Evolutionary conservation across 768 basidiomycete species (phyloP), one percentile per base, ranked within the genome.

Genomic region (Leccinum disarticulatum): DNA sequence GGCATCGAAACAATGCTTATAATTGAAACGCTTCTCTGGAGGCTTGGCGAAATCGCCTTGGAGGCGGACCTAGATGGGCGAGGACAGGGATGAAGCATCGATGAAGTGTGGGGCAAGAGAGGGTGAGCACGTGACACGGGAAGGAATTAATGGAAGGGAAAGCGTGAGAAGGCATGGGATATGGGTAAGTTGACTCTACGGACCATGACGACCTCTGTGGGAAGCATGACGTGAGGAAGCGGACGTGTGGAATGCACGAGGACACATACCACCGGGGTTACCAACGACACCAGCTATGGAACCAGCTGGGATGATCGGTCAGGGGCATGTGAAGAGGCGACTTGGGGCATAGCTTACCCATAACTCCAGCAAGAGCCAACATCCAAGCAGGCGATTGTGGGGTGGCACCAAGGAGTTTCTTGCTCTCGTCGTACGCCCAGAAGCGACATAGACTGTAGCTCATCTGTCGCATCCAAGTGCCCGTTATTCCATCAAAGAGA

Each of bases 381-480:
- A 92, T 85, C 87, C 87, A 95, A 11, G 90, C 85, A 3, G 92
- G 85, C 0, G 87, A 81, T 63, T 89, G 81, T 67, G 73, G 66
- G 74, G 76, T 79, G 14, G 89, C 88, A 22, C 90, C 90, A 0
- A 95, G 66, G 7, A 88, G 63, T 77, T 88, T 92, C 80, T 94
- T 95, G 72, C 88, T 91, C 77, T 91, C 89, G 62, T 95, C 93
- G 72, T 95, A 93, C 15, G 90, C 91, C 85, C 91, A 94, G 78
- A 94, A 95, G n/a, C 93, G 81, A 72, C 91, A 93, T 72, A 94
- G 79, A 47, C 90, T 93, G 76, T 95, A 95, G 35, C 87, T 90
- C 91, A 95, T 93, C 76, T 96, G 93, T 30, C 93, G 84, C 74
- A 96, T 75, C 85, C 91, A 88, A 28, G 93, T 96, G 31, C 93